Evolutionary conservation across 805 yeast genomes (phyloP).

Genomic region (Metschnikowia santaceciliae): DNA sequence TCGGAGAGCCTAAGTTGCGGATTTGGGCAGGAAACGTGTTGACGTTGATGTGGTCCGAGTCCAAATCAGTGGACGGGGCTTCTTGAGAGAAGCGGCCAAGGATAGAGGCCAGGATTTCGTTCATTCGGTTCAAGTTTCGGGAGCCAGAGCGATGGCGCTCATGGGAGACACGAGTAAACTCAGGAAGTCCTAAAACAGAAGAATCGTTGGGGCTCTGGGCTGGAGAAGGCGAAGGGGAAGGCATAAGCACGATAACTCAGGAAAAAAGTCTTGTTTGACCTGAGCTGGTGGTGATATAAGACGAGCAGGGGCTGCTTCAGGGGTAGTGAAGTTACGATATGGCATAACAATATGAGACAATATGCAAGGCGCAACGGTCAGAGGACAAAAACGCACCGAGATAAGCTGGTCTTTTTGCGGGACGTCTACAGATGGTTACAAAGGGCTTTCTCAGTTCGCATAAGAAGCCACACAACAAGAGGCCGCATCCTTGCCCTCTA

Average conservation of each 20-base stretch:
- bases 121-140: constrained; percentile 5
- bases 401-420: background rate
- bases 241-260: background rate
- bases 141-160: constrained; percentile 1
- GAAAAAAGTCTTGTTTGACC: background rate
- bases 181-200: background rate
- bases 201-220: background rate
- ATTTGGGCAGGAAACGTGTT: constrained; percentile 5
- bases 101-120: constrained; percentile 8
- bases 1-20: constrained; percentile 6
- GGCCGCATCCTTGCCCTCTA: background rate
- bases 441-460: background rate
- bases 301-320: constrained; percentile 1
- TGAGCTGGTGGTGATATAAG: background rate
- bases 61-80: background rate
- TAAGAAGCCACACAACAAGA: background rate
- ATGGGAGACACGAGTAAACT: background rate
- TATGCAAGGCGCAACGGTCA: background rate
- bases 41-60: background rate
- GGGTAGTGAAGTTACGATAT: background rate
- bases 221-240: background rate
- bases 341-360: constrained; percentile 4
- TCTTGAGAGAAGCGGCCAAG: constrained; percentile 2
- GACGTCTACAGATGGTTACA: background rate
- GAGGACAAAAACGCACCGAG: background rate